Evolutionary conservation across 768 basidiomycete genomes (phyloP), one percentile per base, ranked within the genome.

Genomic region (Asterophora parasitica): DNA sequence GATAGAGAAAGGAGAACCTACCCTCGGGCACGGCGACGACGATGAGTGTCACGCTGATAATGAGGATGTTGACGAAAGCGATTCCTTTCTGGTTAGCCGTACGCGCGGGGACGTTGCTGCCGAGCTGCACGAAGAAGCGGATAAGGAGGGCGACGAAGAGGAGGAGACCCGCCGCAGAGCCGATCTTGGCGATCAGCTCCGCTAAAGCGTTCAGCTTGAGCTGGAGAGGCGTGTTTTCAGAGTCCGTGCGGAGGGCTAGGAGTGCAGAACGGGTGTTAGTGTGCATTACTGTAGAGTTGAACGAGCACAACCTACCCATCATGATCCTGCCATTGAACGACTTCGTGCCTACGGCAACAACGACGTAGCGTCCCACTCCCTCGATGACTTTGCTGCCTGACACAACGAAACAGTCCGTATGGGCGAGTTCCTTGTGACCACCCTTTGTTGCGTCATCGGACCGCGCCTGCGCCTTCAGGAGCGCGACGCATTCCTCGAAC

Each of bases 321-420:
- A 98, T 92, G 59, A 97, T 93, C 37, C 92, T 81, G 33, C 96
- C 96, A 62, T 97, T 92, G 68, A 97, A 98, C 56, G 87, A 91
- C 69, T 85, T 89, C 10, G 80, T 81, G 9, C 96, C 96, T 41
- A 98, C 92, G 2, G 92, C 84, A 42, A 96, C 87, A 42, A 97
- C 82, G 41, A 99, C 84, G 59, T 98, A 99, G 49, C 73, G 77
- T 20, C 96, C 96, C 37, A 95, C 86, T 35, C 96, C 96, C 67
- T 98, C 96, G 16, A 92, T 69, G 33, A 99, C 90, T 66, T 95
- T 98, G 62, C 81, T 82, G 12, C 96, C 96, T 16, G 85, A 88
- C 57, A 98, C 73, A 48, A 98, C 61, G 68, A 96, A 97, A 66
- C 92, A 96, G 58, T 98, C 95, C 40, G 76, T 80, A 61, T 97